These are phyloP conservation scores for Prototheca wickerhamii DNA, from an alignment of 163 green algal genomes.

Conservation along the genomic window DNA sequence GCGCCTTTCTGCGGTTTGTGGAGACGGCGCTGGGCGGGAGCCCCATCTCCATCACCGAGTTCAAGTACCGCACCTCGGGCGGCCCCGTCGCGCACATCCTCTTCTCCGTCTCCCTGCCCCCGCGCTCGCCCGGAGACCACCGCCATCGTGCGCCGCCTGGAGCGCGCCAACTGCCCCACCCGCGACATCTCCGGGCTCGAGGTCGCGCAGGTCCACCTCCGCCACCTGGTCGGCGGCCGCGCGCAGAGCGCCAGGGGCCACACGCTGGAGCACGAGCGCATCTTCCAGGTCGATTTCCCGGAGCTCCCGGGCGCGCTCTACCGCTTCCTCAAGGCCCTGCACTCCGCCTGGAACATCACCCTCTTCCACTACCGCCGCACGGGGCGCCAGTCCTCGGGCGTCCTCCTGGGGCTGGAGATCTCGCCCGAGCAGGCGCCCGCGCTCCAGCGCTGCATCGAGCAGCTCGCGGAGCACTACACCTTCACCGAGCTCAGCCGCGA, in stretches of 20 bases:
- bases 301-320: conserved; percentile 78
- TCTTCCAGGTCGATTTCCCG: conserved; percentile 89
- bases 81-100: conserved; percentile 56
- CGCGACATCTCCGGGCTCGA: conserved; percentile 72
- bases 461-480: conserved; percentile 43
- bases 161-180: conserved; percentile 46
- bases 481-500: conserved; percentile 55
- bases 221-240: conserved; percentile 66
- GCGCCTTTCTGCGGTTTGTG: conserved; percentile 66
- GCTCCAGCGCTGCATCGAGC: conserved; percentile 26
- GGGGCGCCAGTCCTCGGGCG: conserved; percentile 60
- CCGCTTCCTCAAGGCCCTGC: conserved; percentile 72
- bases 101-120: conserved; percentile 52
- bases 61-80: conserved; percentile 83
- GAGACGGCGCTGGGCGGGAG: conserved; percentile 35
- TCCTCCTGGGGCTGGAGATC: conserved; percentile 80
- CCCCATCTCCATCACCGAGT: conserved; percentile 74
- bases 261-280: conserved; percentile 61
- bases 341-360: conserved; percentile 80
- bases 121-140: conserved; percentile 35
- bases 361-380: conserved; percentile 95
- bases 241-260: conserved; percentile 42
- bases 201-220: conserved; percentile 72
- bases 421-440: conserved; percentile 19
- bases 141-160: conserved; percentile 52